Evolutionary conservation across 768 basidiomycete species (phyloP), one percentile per base, ranked within the genome.

Genomic region (Leccinum ochraceum): DNA sequence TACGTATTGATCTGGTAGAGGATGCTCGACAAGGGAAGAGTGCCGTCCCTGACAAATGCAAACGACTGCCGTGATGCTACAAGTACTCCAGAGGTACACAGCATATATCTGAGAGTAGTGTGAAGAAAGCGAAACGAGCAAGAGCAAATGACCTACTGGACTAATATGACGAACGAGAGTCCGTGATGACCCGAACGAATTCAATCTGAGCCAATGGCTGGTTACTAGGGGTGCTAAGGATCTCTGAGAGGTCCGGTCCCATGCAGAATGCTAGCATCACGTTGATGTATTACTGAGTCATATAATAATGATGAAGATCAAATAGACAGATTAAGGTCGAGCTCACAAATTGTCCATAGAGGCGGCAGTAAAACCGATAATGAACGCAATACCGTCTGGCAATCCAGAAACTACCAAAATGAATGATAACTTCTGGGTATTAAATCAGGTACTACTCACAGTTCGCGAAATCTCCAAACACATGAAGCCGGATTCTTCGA

Each of bases 401-500:
- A 79, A 82, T 5, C 75, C 74, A 10, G 76, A 75, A 11, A 75
- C 76, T 78, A 34, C 9, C 54, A 3, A 6, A 53, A 10, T 42
- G 16, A 44, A 60, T 49, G 16, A 26, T 3, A 20, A 22, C 14
- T 26, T 42, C 30, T 8, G 20, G 39, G 50, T 10, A 14, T 32
- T 22, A 10, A n/a, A 50, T 28, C 6, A 28, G 39, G 8, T 49
- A 22, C 78, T 50, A 22, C 78, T 54, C 53, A 86, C 86, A 66
- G 62, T 88, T 88, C 34, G 77, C 74, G 58, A 87, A 87, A 54
- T 84, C 78, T 14, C 83, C 81, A 26, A 91, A 79, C 0, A 86
- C 88, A 87, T 8, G 79, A 77, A 1, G 86, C 80, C 3, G 75
- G 77, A 68, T 90, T 91, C 64, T 73, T 81, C 55, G 84, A 79